Conservation (phyloP, 352 stramenopile genomes). For the Vaucheria bursata region DNA sequence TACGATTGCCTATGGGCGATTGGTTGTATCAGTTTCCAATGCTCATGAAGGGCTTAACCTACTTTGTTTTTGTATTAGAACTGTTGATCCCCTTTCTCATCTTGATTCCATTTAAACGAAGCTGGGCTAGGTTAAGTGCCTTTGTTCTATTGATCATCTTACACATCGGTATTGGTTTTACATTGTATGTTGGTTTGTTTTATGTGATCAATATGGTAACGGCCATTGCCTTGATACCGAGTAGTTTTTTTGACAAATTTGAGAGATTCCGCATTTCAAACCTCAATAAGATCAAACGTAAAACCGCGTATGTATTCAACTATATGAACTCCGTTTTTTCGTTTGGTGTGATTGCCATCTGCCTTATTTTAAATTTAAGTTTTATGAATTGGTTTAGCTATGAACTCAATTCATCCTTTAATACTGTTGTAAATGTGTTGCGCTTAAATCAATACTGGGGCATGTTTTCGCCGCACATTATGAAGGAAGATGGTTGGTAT, state of each 20-base stretch:
- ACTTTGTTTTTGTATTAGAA: not conserved
- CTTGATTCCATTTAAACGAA: not conserved
- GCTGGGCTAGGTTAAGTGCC: not conserved
- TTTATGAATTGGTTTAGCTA: not conserved
- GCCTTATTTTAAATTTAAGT: not conserved
- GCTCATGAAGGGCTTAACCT: not conserved
- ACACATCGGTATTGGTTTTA: not conserved
- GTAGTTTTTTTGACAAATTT: not conserved
- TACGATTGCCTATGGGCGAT: not conserved
- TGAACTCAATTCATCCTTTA: not conserved
- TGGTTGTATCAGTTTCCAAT: not conserved
- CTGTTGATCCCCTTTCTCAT: not conserved
- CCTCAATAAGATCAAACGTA: not conserved
- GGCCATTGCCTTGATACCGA: not conserved
- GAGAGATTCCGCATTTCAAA: too few relatives aligned
- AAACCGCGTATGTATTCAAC: too few relatives aligned
- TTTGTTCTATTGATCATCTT: not conserved
- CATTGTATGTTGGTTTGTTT: not conserved
- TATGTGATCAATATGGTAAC: not conserved
- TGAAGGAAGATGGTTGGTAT: not conserved
- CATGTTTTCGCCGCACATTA: not conserved
- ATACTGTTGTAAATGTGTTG: not conserved
- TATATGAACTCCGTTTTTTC: too few relatives aligned
- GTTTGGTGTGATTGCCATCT: not conserved
- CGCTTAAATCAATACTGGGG: conserved; percentile 1